Base-by-base conservation (phyloP, 1,284 basidiomycete genomes). In the Trametes pubescens region DNA sequence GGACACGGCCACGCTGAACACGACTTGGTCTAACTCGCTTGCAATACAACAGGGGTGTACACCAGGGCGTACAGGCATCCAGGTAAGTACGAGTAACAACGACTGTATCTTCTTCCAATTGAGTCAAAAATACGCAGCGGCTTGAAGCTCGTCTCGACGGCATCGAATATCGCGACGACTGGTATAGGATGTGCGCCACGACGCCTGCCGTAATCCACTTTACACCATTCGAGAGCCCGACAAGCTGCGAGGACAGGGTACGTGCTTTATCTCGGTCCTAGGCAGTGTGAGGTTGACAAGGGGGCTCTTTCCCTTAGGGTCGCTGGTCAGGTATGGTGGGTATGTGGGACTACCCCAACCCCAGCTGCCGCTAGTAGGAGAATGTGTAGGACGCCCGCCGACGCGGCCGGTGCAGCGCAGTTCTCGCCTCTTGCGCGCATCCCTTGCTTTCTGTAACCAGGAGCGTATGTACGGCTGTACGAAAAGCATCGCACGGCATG, bases 141-240 rank as follows among this genome's bases (percentile, higher is more conserved):
- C 61, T 55, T 7, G 59, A 65, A 34, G 53, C 69, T 4, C 59
- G 61, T 6, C 57, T 71, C 13, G 57, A 56, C 48, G 64, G 65
- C 21, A 43, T 70, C 22, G 54, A 46, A 4, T 7, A 48, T 11
- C 62, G 57, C 16, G 65, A 67, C 26, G 60, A 70, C 38, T 66
- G 67, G 66, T 48, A 63, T 22, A 49, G 13, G 47, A 71, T 71
- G 67, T 71, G 70, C 40, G 49, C 51, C 7, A 67, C 67, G 3
- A 60, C 69, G 13, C 65, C 70, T 1, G 65, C 64, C 4, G 55
- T 35, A 18, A 70, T 71, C 13, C 14, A 40, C 11, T 58, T 59
- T 6, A 16, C 59, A 8, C 56, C 64, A 10, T 70, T 62, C 46
- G 62, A 62, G n/a, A 40, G 43, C 7, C 70, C 70, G 11, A 51